These are phyloP conservation scores for Leishmania major DNA, from an alignment of 208 protist genomes.

Conservation along the genomic window DNA sequence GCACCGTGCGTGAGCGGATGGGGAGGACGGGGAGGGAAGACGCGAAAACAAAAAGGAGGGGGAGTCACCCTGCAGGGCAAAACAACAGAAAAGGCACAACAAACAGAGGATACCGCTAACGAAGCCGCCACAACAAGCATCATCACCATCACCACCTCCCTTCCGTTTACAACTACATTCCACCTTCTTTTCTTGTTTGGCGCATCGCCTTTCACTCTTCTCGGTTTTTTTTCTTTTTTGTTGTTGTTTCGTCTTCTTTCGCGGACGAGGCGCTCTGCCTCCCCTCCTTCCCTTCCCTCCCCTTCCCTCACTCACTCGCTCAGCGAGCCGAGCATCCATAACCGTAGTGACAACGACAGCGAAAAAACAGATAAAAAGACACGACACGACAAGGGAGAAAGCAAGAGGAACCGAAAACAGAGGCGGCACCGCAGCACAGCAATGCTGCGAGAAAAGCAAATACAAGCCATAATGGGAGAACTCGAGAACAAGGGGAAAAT, in stretches of 20 bases:
- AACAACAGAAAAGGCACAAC: neutral
- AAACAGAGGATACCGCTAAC: neutral
- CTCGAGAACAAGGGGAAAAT: neutral
- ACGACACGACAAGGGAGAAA: neutral
- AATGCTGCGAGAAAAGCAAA: neutral
- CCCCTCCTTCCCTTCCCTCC: too few species aligned
- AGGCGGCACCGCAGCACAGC: neutral
- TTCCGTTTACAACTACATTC: neutral
- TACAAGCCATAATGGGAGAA: neutral
- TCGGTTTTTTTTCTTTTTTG: neutral
- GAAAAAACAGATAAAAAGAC: neutral
- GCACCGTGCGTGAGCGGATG: neutral
- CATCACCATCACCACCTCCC: neutral
- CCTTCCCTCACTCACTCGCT: too few species aligned
- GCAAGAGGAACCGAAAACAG: neutral
- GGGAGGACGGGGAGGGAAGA: neutral
- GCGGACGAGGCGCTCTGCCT: too few species aligned
- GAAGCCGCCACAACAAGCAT: neutral
- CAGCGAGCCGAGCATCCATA: neutral
- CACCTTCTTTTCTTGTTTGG: neutral
- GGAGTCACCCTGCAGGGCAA: neutral
- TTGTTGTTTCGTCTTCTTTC: neutral
- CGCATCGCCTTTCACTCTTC: neutral
- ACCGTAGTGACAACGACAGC: neutral
- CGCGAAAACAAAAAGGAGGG: neutral